phyloP scores from a whole-genome alignment of 805 yeast species.

The Metschnikowia peoriensis region DNA sequence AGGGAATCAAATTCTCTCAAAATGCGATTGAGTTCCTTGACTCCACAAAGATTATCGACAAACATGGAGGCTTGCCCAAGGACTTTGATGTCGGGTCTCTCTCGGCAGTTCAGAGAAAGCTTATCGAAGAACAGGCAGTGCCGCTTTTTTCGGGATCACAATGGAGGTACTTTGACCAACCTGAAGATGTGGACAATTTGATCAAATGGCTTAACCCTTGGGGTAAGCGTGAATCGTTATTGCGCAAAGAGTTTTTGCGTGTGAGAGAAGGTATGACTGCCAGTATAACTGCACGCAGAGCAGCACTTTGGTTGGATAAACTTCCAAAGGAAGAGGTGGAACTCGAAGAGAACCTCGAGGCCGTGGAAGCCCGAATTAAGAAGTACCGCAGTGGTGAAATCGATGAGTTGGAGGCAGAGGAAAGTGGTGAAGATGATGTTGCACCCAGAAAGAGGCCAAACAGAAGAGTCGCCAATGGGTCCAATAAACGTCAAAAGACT shows the following conservation, averaged over 20 bases:
- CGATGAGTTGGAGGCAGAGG: slow-evolving; percentile 26
- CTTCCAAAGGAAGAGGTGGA: slow-evolving; percentile 30
- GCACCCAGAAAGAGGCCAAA: slow-evolving; percentile 27
- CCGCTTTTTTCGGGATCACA: slow-evolving; percentile 49
- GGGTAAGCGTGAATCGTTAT: slow-evolving; percentile 69
- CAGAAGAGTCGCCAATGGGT: slow-evolving; percentile 29
- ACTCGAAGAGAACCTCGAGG: slow-evolving; percentile 12
- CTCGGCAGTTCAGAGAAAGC: slow-evolving; percentile 51
- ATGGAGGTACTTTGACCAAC: slow-evolving; percentile 72
- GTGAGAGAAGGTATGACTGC: slow-evolving; percentile 51
- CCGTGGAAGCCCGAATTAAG: slow-evolving; percentile 9
- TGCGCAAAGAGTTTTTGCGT: slow-evolving; percentile 58
- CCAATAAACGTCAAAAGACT: slow-evolving; percentile 38
- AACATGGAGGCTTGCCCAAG: slow-evolving; percentile 15
- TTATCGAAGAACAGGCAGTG: slow-evolving; percentile 64
- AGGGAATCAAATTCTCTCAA: slow-evolving; percentile 28
- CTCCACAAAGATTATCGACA: slow-evolving; percentile 9
- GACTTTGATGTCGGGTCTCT: slow-evolving; percentile 20
- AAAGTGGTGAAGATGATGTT: slow-evolving; percentile 26
- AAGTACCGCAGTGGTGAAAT: slow-evolving; percentile 3
- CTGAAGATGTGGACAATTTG: slow-evolving; percentile 55
- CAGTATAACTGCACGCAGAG: slow-evolving; percentile 59
- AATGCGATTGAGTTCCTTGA: slow-evolving; percentile 17
- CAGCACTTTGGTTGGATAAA: slow-evolving; percentile 47
- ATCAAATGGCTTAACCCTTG: slow-evolving; percentile 68